Percentiles rank a stretch among this genome's conserved stretches.
Conservation (phyloP, 345 rosid species). For the Eucalyptus albens region DNA sequence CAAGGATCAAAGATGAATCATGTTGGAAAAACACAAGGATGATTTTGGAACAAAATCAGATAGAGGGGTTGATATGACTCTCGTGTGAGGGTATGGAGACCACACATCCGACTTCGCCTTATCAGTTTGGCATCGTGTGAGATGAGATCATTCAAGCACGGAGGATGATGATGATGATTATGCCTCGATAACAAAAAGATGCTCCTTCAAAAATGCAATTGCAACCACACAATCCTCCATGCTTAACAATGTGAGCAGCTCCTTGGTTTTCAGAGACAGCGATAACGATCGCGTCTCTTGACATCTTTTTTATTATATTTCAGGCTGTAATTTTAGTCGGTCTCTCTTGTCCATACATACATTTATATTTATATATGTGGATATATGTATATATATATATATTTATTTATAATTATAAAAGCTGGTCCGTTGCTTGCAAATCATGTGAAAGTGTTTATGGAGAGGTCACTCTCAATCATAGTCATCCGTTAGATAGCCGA, state of each 20-base stretch:
- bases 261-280: neutral
- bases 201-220: neutral
- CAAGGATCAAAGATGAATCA: neutral
- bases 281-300: neutral
- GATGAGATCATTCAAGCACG: neutral
- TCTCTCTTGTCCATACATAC: neutral
- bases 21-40: neutral
- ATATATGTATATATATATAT: no score
- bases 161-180: neutral
- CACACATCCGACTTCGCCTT: neutral
- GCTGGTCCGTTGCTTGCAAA: neutral
- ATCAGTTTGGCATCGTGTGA: neutral
- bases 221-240: neutral
- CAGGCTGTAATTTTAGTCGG: accelerated
- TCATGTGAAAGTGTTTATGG: neutral
- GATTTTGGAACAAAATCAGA: neutral
- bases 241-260: neutral
- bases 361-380: no score
- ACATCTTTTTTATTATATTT: neutral
- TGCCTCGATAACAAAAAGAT: neutral
- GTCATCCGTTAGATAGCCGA: neutral
- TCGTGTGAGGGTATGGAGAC: neutral
- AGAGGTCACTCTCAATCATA: neutral
- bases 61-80: neutral
- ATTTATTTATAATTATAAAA: neutral